Evolutionary conservation across 75 land plant species (phyloP), one percentile per base, ranked within the genome.

Genomic region (Chamaecyparis obtusa): DNA sequence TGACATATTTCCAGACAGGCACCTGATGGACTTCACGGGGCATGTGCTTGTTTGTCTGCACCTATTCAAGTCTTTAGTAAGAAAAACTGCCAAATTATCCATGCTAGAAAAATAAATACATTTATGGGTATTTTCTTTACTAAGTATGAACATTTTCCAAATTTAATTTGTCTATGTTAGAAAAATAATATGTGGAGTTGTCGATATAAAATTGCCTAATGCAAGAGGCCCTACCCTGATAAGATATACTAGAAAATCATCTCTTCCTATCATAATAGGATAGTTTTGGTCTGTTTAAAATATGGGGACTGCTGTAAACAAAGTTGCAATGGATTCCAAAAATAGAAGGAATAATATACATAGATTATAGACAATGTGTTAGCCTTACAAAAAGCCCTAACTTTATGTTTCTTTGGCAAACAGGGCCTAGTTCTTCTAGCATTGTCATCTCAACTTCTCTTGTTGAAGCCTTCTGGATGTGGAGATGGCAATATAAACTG

Each of bases 361-460:
- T 24, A 57, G 64, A 17, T 57, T 57, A 3, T 57, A 57, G 15
- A 3, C 16, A 3, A 35, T 33, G 33, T 15, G 33, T 15, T 33
- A 33, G 15, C 78, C 37, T 33, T 35, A 3, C 39, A 39, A 24
- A 8, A 17, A 21, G 1, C 44, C 8, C 81, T 41, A 35, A 78
- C 17, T 78, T 24, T 9, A 6, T 6, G 0, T 8, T 49, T 78
- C 43, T 51, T 37, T 35, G 19, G 32, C 35, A 44, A 79, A 49
- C 87, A 94, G 94, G 95, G 95, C 0, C 64, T 91, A 39, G 43
- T 84, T 7, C 88, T 90, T n/a, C 41, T 90, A 15, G 89, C 93
- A 19, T 74, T 91, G 15, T 37, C 89, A 41, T 93, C 93, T 15
- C 83, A 83, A 79, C 46, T 91, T 0, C 44, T 84, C 9, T 54